A percentile compares a stretch with the other conserved stretches of the same genome.
phyloP scores from a whole-genome alignment of 163 green algal genomes.

The Volvox carteri region DNA sequence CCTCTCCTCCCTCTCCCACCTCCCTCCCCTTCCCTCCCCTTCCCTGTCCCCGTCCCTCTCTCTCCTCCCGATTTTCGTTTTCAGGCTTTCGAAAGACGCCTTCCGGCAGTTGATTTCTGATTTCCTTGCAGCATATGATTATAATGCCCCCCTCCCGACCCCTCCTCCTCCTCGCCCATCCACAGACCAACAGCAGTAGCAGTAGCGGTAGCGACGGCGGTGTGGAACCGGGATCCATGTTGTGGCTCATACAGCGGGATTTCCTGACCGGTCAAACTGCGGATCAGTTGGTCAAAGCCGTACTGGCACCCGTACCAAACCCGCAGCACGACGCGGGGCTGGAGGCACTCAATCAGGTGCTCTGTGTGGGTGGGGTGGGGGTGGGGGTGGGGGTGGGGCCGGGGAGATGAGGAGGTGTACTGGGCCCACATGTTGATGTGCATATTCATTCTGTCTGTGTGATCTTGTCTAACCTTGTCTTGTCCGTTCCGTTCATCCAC shows the following conservation, averaged over 20 bases:
- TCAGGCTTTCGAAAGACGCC: too few relatives aligned
- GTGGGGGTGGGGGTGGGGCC: not conserved
- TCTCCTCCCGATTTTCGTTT: too few relatives aligned
- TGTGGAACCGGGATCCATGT: constrained; percentile 83
- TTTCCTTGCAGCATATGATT: not conserved
- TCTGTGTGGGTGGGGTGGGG: not conserved
- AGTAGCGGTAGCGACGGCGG: constrained; percentile 32
- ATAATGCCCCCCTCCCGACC: too few relatives aligned
- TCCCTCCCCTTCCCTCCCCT: too few relatives aligned
- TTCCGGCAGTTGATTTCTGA: not conserved
- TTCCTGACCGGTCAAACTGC: constrained; percentile 88
- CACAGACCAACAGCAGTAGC: not conserved
- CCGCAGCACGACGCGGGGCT: constrained; percentile 70
- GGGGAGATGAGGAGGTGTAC: not conserved
- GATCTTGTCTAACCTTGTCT: too few relatives aligned
- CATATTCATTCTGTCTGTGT: too few relatives aligned
- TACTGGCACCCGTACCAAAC: constrained; percentile 87
- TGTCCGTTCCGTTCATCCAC: too few relatives aligned
- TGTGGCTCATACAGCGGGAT: constrained; percentile 95
- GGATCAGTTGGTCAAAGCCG: constrained; percentile 80
- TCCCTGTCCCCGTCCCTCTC: too few relatives aligned
- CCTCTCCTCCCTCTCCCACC: too few relatives aligned
- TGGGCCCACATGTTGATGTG: too few relatives aligned
- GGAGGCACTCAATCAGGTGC: constrained; percentile 50
- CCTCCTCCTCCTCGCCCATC: not conserved